Evolutionary conservation across 495 filamentous ascomycete genomes (phyloP), one percentile per base, ranked within the genome.

Genomic region (Talaromyces adpressus): DNA sequence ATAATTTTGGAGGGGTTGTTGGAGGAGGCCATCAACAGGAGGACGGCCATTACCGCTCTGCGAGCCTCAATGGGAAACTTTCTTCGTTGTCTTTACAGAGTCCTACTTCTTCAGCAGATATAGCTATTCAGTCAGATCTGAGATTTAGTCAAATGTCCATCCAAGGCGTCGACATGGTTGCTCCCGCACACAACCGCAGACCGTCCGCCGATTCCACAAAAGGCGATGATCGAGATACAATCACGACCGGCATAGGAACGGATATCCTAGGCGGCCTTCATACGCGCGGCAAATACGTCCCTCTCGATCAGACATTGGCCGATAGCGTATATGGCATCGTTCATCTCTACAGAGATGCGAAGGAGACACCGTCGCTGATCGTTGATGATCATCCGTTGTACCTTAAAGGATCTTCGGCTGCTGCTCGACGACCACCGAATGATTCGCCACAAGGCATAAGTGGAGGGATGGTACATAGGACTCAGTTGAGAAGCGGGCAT

Each of bases 281-380:
- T 62, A 87, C 91, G 0, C 96, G 91, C 74, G 94, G 90, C 45
- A 82, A 82, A 65, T 96, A 89, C 68, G 77, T 92, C 23, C 88
- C 90, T 3, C 77, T 92, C 0, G 87, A 90, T 65, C 81, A 85
- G 27, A 87, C 90, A 73, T 85, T 89, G 64, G 89, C 90, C 18
- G 90, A 97, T 63, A 82, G 93, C 30, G 89, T 93, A 11, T 97
- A 90, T 87, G 94, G 94, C 1, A 86, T 98, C 25, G 92, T 98
- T 16, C 94, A 97, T 75, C 78, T 98, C 5, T 98, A 97, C 67
- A 84, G 93, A 2, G 94, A 98, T 74, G 83, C 82, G 5, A 83
- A 91, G 61, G 91, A 93, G 71, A 91, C 87, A 7, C 79, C 87
- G 8, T 78, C 71, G 27, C 67, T 81, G 20, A 62, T 56, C 1